Evolutionary conservation across 768 basidiomycete genomes (phyloP).

Genomic region (Lyophyllum decastes): DNA sequence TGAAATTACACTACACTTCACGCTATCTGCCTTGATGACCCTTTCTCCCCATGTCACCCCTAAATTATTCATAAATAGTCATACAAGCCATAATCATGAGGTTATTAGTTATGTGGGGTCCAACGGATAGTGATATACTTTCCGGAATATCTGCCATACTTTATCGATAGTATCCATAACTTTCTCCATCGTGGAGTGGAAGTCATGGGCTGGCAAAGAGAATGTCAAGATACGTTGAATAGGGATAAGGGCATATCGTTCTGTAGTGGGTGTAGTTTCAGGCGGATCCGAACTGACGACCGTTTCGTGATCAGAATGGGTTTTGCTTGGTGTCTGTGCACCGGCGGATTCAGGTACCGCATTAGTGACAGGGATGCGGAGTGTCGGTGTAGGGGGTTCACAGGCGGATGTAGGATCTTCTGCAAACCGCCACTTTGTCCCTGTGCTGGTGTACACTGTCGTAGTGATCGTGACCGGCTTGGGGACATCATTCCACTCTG

Average conservation of each 20-base stretch:
- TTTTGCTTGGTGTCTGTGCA: not conserved
- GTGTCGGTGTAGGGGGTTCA: conserved; percentile 14
- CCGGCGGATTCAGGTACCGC: conserved; percentile 3
- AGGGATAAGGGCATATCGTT: conserved; percentile 29
- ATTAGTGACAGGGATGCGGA: conserved; percentile 9
- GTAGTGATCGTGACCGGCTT: conserved; percentile 43
- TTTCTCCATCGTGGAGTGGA: conserved; percentile 30
- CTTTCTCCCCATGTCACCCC: not conserved
- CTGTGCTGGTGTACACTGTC: conserved; percentile 30
- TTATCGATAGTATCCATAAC: conserved; percentile 39
- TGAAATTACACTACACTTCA: not conserved
- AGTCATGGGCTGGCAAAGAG: conserved; percentile 33
- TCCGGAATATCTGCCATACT: conserved; percentile 50
- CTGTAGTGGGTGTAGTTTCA: conserved; percentile 11
- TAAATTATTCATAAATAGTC: too few relatives aligned
- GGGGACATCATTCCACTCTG: conserved; percentile 20
- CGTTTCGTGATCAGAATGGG: not conserved
- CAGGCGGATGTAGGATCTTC: conserved; percentile 18
- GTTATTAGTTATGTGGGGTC: conserved; percentile 41
- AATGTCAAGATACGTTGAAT: conserved; percentile 31
- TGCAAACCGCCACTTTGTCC: conserved; percentile 25
- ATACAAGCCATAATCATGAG: too few relatives aligned
- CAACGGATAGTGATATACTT: conserved; percentile 57
- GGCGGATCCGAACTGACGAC: not conserved
- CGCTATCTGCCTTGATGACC: not conserved